Conservation (phyloP, 352 stramenopile species). For the Pythium scleroteichum region DNA sequence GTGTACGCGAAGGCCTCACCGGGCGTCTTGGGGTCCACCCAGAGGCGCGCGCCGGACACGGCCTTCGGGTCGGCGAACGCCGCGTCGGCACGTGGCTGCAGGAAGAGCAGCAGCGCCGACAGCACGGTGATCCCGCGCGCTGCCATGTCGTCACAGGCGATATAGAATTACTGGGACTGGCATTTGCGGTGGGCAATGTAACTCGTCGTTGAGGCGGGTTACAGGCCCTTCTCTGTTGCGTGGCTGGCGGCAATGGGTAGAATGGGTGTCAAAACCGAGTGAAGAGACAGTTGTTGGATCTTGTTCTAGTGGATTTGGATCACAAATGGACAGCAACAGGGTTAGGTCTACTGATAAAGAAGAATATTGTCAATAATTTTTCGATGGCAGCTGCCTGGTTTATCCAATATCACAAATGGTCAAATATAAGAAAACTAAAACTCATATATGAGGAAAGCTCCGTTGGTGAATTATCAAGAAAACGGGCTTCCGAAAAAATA, state of each 20-base stretch:
- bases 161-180: too few relatives aligned
- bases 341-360: too few relatives aligned
- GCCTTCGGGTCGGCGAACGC: slow-evolving; percentile 3
- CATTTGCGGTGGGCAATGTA: neutral
- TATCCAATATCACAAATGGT: too few relatives aligned
- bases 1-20: slow-evolving; percentile 36
- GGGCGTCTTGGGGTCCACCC: slow-evolving; percentile 66
- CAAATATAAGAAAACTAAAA: too few relatives aligned
- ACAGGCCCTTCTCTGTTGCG: neutral
- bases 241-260: neutral
- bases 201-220: neutral
- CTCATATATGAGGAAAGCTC: too few relatives aligned
- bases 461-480: too few relatives aligned
- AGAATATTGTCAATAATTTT: too few relatives aligned
- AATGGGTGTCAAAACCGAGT: neutral
- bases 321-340: too few relatives aligned
- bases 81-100: neutral
- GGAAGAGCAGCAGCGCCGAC: neutral
- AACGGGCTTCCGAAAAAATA: too few relatives aligned
- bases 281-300: neutral
- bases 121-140: neutral
- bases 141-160: neutral
- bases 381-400: too few relatives aligned
- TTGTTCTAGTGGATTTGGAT: neutral
- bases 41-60: slow-evolving; percentile 23